Conservation (phyloP, 768 basidiomycete genomes). For the Boletus speciosus region DNA sequence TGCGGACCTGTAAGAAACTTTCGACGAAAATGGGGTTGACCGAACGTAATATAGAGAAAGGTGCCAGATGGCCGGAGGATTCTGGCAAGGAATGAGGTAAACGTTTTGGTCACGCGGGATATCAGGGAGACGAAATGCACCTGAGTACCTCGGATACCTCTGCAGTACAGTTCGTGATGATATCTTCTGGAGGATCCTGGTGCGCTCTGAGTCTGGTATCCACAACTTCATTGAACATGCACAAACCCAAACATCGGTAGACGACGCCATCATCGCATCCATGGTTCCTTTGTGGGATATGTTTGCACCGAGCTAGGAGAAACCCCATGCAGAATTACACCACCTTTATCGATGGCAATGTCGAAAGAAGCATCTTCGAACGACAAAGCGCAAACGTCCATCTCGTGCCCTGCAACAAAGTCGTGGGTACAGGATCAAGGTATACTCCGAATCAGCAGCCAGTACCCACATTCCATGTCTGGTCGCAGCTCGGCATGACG, state of each 20-base stretch:
- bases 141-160: constrained; percentile 78
- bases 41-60: constrained; percentile 83
- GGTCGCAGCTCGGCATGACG: constrained; percentile 49
- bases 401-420: constrained; percentile 62
- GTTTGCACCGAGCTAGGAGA: not conserved
- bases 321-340: not conserved
- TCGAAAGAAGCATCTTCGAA: constrained; percentile 64
- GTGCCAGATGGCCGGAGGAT: constrained; percentile 58
- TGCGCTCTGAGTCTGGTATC: not conserved
- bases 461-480: constrained; percentile 65
- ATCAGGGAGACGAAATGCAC: constrained; percentile 28
- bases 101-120: not conserved
- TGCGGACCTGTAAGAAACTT: constrained; percentile 51
- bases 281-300: constrained; percentile 53
- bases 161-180: constrained; percentile 64
- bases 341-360: constrained; percentile 81
- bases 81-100: constrained; percentile 32
- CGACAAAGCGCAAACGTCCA: constrained; percentile 71
- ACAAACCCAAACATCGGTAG: constrained; percentile 78
- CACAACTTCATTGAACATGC: not conserved
- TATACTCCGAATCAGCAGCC: not conserved
- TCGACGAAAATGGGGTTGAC: constrained; percentile 83
- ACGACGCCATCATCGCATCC: constrained; percentile 86
- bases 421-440: not conserved
- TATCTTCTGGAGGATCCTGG: constrained; percentile 71